A percentile compares a stretch with the other conserved stretches of the same genome.
These are phyloP conservation scores for Strobilomyces echinocephalus DNA, from an alignment of 768 basidiomycete genomes.

Conservation along the genomic window DNA sequence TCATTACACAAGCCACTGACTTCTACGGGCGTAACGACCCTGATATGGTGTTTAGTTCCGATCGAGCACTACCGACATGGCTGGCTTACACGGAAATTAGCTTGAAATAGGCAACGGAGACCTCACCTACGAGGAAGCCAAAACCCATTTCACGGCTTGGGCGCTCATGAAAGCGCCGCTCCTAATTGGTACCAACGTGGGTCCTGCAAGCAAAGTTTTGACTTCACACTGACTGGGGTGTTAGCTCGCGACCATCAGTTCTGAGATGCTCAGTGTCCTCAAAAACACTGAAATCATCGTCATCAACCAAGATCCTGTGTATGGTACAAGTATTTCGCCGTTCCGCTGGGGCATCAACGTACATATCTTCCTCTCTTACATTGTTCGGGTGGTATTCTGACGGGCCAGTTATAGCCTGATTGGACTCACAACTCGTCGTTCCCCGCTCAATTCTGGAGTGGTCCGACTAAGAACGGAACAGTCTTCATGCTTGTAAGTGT, in stretches of 20 bases:
- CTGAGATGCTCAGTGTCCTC: conserved; percentile 49
- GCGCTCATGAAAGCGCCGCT: conserved; percentile 64
- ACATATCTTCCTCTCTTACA: conserved; percentile 36
- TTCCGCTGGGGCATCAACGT: conserved; percentile 68
- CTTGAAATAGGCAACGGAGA: conserved; percentile 62
- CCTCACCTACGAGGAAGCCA: conserved; percentile 57
- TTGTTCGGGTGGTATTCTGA: neutral
- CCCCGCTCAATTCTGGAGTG: conserved; percentile 68
- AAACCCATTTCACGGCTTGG: conserved; percentile 69
- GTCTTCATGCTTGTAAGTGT: conserved; percentile 58
- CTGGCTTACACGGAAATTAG: conserved; percentile 26
- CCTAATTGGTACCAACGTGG: conserved; percentile 55
- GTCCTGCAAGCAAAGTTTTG: conserved; percentile 12
- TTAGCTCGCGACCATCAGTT: conserved; percentile 48
- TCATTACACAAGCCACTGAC: conserved; percentile 55
- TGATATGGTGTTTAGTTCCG: conserved; percentile 46
- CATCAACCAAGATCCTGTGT: conserved; percentile 61
- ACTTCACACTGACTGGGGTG: neutral
- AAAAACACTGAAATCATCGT: conserved; percentile 61
- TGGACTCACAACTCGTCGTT: conserved; percentile 37
- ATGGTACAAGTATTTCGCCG: conserved; percentile 59
- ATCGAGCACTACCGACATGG: neutral
- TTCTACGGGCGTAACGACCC: conserved; percentile 64
- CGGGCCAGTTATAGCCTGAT: conserved; percentile 25
- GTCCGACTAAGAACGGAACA: conserved; percentile 55